Base-by-base conservation (phyloP, 2,329 filamentous ascomycete species). In the Claviceps citrina region DNA sequence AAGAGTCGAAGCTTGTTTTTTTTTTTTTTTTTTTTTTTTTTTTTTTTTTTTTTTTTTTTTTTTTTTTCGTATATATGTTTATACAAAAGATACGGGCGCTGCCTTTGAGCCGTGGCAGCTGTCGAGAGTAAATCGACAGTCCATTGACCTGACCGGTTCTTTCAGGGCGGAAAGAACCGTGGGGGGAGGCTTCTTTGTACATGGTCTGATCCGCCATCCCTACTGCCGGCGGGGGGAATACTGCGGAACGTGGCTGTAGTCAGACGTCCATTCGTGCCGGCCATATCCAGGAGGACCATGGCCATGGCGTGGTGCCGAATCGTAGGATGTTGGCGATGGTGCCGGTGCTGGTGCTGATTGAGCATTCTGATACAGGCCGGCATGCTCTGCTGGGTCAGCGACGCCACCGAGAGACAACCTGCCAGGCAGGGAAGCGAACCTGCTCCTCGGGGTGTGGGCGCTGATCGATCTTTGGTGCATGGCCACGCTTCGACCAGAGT, bases 391-490 rank as follows among this genome's bases (percentile, higher is more conserved):
- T 7, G 44, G 39, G 3, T 31, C 33, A 15, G 42, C 40, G 19
- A 39, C 42, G 10, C 49, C 46, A 5, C 47, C 49, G 31, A 47
- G 51, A n/a, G 44, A 44, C 9, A 48, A 44, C 3, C 50, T 45
- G n/a, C 43, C 32, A 7, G 37, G 36, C 3, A 44, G 34, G 4
- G 38, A 37, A 13, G 31, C 31, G 27, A 40, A 31, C 12, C 46
- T 47, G 22, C 35, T 47, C 15, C 40, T 38, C 6, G 44, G 43
- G 2, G 45, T 45, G 31, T 44, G 50, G 4, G 47, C 48, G 27
- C 50, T 53, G 16, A 47, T 43, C 19, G 49, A 52, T 16, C 49
- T 45, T 39, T 50, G 47, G 35, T 52, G 52, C 32, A 42, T 43
- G 16, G 43, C 9, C 13, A 13, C 7, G 19, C 26, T 8, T 28